Percentiles rank a stretch among this genome's conserved stretches.
Conservation (phyloP, 2,329 filamentous ascomycete genomes). For the Calonectria pteridis region DNA sequence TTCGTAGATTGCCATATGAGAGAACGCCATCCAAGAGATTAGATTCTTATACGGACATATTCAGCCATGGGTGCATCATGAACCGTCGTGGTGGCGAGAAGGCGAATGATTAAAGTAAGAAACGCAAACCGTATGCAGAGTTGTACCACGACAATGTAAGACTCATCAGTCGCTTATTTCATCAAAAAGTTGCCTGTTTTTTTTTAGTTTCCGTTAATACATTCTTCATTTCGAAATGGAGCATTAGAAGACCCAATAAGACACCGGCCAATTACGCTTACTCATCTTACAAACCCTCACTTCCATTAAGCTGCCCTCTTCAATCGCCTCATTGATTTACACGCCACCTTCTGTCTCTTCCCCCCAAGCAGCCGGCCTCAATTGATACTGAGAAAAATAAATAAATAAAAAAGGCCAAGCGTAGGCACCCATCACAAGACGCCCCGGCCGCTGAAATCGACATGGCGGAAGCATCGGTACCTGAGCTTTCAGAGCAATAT, state of each 20-base stretch:
- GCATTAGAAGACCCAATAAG: slow-evolving; percentile 34
- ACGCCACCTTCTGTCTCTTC: not conserved
- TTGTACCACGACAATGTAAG: not conserved
- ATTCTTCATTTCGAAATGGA: not conserved
- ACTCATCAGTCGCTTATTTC: not conserved
- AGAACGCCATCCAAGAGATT: not conserved
- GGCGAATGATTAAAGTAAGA: not conserved
- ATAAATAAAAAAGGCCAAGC: not conserved
- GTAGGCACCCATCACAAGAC: not conserved
- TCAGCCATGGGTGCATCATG: not conserved
- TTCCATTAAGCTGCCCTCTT: not conserved
- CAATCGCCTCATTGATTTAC: not conserved
- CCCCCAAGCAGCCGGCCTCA: not conserved
- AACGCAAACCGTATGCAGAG: not conserved
- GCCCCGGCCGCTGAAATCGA: not conserved
- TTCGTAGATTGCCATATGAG: not conserved
- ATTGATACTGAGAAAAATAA: not conserved
- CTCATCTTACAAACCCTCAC: slow-evolving; percentile 38
- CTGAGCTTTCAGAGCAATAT: slow-evolving; percentile 55
- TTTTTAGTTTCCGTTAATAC: not conserved
- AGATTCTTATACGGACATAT: not conserved
- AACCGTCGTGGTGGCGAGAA: not conserved
- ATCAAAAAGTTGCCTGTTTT: not conserved
- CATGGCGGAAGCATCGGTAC: slow-evolving; percentile 31
- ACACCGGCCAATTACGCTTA: slow-evolving; percentile 35